Conservation (phyloP, 768 basidiomycete genomes). For the Flagelloscypha sp. region DNA sequence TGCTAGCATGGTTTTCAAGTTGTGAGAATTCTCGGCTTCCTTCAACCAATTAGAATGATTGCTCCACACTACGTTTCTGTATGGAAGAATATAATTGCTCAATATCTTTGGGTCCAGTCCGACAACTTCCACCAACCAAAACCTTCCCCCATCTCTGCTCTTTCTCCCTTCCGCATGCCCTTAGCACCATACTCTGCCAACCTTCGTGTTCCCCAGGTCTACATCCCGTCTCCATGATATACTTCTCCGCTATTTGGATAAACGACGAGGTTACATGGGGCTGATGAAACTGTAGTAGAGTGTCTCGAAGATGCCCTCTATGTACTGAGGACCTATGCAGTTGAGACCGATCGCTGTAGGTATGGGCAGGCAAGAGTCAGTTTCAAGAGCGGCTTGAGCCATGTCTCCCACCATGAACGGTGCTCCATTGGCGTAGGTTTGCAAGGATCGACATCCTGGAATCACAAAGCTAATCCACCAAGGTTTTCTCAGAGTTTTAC, state of each 20-base stretch:
- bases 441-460: conserved; percentile 42
- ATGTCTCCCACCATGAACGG: conserved; percentile 30
- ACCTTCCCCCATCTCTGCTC: conserved; percentile 28
- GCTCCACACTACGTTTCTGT: too few relatives aligned
- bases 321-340: conserved; percentile 46
- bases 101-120: conserved; percentile 49
- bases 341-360: conserved; percentile 67
- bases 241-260: conserved; percentile 65
- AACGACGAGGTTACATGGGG: conserved; percentile 49
- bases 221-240: conserved; percentile 38
- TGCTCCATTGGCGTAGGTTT: conserved; percentile 12
- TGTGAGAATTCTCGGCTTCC: too few relatives aligned
- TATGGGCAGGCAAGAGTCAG: conserved; percentile 14
- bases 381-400: conserved; percentile 30
- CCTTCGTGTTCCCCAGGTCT: conserved; percentile 9
- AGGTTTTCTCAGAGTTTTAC: conserved; percentile 34
- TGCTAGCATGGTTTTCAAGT: too few relatives aligned
- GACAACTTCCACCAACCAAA: conserved; percentile 63
- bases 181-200: conserved; percentile 2
- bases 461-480: conserved; percentile 75
- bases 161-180: conserved; percentile 6
- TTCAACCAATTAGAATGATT: too few relatives aligned
- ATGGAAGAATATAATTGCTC: conserved; percentile 14
- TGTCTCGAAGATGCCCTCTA: conserved; percentile 28
- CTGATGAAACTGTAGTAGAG: conserved; percentile 8